Conservation (phyloP, 805 yeast species). For the Candida ascalaphidarum region DNA sequence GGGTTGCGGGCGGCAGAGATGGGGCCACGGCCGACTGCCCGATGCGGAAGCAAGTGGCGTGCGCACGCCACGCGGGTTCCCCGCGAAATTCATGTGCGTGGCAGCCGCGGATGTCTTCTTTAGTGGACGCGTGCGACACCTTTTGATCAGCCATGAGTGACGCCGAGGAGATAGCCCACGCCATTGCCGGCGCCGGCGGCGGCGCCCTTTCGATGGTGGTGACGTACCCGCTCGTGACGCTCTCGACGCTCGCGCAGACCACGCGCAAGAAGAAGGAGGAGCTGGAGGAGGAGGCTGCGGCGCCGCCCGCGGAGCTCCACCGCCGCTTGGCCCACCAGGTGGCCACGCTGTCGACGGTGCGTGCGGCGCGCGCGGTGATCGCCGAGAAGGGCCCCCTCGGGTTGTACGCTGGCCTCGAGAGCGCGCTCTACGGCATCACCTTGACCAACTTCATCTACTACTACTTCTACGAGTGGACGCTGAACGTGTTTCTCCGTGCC, state of each 20-base stretch:
- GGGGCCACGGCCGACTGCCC: no score
- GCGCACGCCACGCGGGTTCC: no score
- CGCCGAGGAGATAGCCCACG: conserved; percentile 62
- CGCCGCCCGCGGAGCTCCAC: conserved; percentile 4
- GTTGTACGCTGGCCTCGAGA: conserved; percentile 77
- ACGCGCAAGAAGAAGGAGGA: conserved; percentile 19
- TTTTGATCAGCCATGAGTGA: conserved; percentile 16
- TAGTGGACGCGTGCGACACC: no score
- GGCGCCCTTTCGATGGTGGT: conserved; percentile 82
- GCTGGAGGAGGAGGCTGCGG: conserved; percentile 5
- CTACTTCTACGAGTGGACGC: conserved; percentile 77
- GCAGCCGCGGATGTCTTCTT: background rate
- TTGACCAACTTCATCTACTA: conserved; percentile 84
- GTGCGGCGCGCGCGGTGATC: conserved; percentile 34
- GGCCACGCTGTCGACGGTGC: conserved; percentile 8
- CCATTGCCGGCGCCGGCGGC: conserved; percentile 91
- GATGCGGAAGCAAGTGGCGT: no score
- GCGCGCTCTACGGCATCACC: conserved; percentile 80
- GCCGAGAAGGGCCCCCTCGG: conserved; percentile 57
- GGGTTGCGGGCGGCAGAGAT: no score
- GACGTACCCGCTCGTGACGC: conserved; percentile 83
- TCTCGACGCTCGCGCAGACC: conserved; percentile 88
- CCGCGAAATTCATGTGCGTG: background rate
- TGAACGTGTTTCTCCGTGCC: conserved; percentile 32
- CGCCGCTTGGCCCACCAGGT: conserved; percentile 8